Percentiles rank a stretch among this genome's conserved stretches.
Conservation (phyloP, 345 rosid genomes). For the Pistacia integerrima region DNA sequence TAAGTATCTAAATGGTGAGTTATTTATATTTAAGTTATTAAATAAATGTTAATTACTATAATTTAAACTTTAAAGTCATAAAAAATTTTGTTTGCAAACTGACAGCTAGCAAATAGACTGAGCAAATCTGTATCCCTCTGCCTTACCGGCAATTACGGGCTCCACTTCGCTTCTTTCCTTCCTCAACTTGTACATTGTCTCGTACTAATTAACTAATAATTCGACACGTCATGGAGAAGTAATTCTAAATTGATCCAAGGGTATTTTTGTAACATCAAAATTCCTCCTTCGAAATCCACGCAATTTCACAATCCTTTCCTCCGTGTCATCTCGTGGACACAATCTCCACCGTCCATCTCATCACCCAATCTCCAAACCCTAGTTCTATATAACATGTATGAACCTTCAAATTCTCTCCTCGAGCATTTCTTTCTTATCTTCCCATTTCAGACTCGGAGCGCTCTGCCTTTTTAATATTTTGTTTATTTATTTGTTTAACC, state of each 20-base stretch:
- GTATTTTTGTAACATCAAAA: slow-evolving; percentile 17
- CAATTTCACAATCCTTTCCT: slow-evolving; percentile 23
- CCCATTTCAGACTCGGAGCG: background rate
- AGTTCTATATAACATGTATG: slow-evolving; percentile 12
- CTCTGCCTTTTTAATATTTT: background rate
- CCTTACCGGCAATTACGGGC: slow-evolving; percentile 44
- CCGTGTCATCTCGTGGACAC: slow-evolving; percentile 31
- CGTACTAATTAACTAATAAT: slow-evolving; percentile 5
- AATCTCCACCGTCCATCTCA: slow-evolving; percentile 61
- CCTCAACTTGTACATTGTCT: slow-evolving; percentile 45
- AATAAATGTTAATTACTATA: too few species aligned
- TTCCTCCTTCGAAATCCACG: slow-evolving; percentile 16
- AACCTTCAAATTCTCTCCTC: slow-evolving; percentile 12
- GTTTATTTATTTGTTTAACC: background rate
- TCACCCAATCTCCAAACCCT: slow-evolving; percentile 49
- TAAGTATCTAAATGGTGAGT: too few species aligned
- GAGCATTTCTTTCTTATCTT: slow-evolving; percentile 3
- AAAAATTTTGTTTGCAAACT: too few species aligned
- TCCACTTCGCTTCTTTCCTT: slow-evolving; percentile 15
- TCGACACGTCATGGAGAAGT: background rate
- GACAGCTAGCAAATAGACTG: slow-evolving; percentile 32
- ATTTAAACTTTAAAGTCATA: too few species aligned
- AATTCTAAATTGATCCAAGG: slow-evolving; percentile 12
- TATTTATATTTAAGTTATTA: too few species aligned
- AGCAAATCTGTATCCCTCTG: slow-evolving; percentile 20